A percentile compares a stretch with the other conserved stretches of the same genome.
These are phyloP conservation scores for Sarocladium kiliense DNA, from an alignment of 2,329 filamentous ascomycete genomes.

Conservation along the genomic window DNA sequence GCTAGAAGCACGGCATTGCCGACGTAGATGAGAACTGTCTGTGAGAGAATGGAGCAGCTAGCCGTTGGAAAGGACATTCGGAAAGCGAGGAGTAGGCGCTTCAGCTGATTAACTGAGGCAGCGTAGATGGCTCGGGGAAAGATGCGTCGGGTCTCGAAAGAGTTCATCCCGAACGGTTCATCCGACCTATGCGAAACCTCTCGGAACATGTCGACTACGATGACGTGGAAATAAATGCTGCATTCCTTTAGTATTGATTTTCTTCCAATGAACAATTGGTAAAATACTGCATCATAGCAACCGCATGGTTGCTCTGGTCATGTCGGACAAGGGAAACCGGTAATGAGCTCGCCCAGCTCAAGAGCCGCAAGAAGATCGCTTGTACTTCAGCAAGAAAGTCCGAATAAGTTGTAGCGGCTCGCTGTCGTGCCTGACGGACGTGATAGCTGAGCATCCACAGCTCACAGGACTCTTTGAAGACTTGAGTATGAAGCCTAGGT, in stretches of 20 bases:
- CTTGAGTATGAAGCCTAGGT: neutral
- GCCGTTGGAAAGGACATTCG: neutral
- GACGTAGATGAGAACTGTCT: neutral
- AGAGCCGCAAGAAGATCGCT: neutral
- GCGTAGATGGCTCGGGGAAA: neutral
- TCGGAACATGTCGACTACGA: neutral
- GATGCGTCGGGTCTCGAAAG: neutral
- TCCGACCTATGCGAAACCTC: neutral
- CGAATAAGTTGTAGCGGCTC: neutral
- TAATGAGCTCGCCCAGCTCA: neutral
- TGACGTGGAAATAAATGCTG: neutral
- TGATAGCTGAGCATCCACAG: neutral
- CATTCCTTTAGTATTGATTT: too few species aligned
- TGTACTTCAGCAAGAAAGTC: neutral
- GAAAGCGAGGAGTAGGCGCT: neutral
- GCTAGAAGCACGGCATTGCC: neutral
- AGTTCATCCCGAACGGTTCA: neutral
- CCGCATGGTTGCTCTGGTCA: neutral
- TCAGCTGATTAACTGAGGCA: neutral
- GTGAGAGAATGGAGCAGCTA: neutral
- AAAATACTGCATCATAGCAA: conserved; percentile 1
- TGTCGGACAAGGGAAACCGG: neutral
- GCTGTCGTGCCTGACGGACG: neutral
- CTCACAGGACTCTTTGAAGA: neutral
- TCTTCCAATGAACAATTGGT: too few species aligned